Conservation (phyloP, 2,329 filamentous ascomycete genomes). For the Seiridium cupressi region DNA sequence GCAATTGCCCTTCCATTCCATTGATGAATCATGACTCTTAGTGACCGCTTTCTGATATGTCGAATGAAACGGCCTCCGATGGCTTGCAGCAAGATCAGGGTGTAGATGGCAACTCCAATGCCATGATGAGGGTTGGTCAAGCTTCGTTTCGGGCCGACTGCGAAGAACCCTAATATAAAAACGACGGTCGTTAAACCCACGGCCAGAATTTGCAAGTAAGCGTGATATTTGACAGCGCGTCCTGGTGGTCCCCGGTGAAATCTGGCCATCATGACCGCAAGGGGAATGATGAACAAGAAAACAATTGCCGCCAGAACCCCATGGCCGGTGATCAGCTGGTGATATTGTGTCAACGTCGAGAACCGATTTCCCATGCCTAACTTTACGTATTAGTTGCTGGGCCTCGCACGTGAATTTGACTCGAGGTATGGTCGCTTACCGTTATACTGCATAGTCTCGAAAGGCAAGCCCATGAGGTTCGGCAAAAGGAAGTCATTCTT, state of each 20-base stretch:
- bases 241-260: conserved; percentile 66
- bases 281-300: conserved; percentile 72
- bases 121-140: conserved; percentile 82
- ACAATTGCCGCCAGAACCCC: conserved; percentile 69
- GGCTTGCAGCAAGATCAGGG: conserved; percentile 68
- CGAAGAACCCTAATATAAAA: conserved; percentile 74
- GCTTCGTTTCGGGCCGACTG: conserved; percentile 70
- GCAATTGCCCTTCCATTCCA: conserved; percentile 81
- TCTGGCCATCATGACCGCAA: conserved; percentile 70
- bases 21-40: conserved; percentile 71
- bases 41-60: conserved; percentile 46
- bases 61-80: conserved; percentile 66
- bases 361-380: conserved; percentile 83
- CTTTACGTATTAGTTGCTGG: conserved; percentile 12
- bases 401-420: background rate
- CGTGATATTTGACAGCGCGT: conserved; percentile 65
- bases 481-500: conserved; percentile 78
- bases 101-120: conserved; percentile 77
- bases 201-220: conserved; percentile 70
- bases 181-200: conserved; percentile 67
- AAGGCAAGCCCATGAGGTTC: conserved; percentile 73
- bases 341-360: conserved; percentile 66
- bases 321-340: conserved; percentile 67
- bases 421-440: conserved; percentile 44
- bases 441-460: conserved; percentile 82